Base-by-base conservation (phyloP, 805 yeast species). In the Saccharomycopsis schoenii region DNA sequence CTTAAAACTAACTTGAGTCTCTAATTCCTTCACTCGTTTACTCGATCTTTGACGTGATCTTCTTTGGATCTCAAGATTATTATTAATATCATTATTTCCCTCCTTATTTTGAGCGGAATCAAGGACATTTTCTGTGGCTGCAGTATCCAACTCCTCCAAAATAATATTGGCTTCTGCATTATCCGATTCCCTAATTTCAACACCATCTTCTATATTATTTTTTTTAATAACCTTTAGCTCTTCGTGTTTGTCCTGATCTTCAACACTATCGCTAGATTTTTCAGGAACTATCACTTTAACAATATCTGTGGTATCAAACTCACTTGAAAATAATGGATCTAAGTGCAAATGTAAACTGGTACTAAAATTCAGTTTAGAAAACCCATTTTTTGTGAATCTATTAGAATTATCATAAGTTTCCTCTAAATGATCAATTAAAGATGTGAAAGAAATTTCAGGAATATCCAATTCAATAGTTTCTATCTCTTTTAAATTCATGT, bases 21-120 rank as follows among this genome's bases (percentile, higher is more conserved):
- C 73, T 34, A 67, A 69, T 19, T 71, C 74, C 55, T 73, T 71
- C 58, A 74, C 71, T 25, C 80, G 65, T 64, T 77, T 79, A 61
- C 80, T 77, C 9, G 72, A 66, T 62, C 80, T 66, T 57, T 72
- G 76, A 6, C 52, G 52, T 12, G 69, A 69, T 4, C 67, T 66
- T 42, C 67, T 69, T 52, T 63, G 37, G 17, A 69, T 71, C 54
- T 74, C 77, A 1, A 70, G 62, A 56, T 72, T 73, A 10, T 72
- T 74, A 65, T 73, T 71, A 54, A 73, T 76, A 8, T 55, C 47
- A 19, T 12, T 8, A 39, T 24, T 47, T 5, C 1, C 25, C 34
- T 72, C 75, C 2, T 39, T 55, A 2, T n/a, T n/a, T n/a, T 65
- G 65, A 21, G 25, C 15, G 21, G 52, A 24, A 2, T 47, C 34